These are phyloP conservation scores for Nepenthes alata DNA, from an alignment of 179 eudicot genomes.

Conservation along the genomic window DNA sequence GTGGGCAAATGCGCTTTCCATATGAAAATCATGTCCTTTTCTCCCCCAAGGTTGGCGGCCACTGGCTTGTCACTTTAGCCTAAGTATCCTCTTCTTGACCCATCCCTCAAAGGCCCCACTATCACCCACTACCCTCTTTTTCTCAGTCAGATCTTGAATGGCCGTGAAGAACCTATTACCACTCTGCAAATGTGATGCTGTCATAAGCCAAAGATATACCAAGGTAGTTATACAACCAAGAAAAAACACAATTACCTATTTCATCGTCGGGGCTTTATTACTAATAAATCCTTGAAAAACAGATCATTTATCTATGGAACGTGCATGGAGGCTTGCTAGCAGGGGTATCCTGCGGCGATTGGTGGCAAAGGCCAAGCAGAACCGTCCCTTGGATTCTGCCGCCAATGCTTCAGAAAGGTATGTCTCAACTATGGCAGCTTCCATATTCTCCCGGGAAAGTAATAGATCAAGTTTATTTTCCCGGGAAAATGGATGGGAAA, in stretches of 20 bases:
- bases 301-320: conserved; percentile 41
- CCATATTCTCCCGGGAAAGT: conserved; percentile 7
- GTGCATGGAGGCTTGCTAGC: conserved; percentile 67
- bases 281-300: not conserved
- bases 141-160: no score
- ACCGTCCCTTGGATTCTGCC: conserved; percentile 14
- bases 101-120: not conserved
- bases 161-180: conserved; percentile 14
- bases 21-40: conserved; percentile 26
- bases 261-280: conserved; percentile 3
- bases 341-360: conserved; percentile 50
- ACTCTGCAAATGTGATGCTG: not conserved
- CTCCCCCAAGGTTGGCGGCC: conserved; percentile 1
- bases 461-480: conserved; percentile 12
- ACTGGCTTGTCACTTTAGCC: not conserved
- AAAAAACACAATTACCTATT: conserved; percentile 8
- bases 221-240: not conserved
- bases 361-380: conserved; percentile 35
- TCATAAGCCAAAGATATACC: not conserved
- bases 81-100: not conserved
- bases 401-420: conserved; percentile 39
- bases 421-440: conserved; percentile 49
- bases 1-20: conserved; percentile 7
- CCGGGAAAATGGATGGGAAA: conserved; percentile 12
- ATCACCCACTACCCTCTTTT: no score